Percentiles rank a stretch among this genome's conserved stretches.
Evolutionary conservation across 2,329 filamentous ascomycete genomes (phyloP).

Genomic region (Fusarium sp.): DNA sequence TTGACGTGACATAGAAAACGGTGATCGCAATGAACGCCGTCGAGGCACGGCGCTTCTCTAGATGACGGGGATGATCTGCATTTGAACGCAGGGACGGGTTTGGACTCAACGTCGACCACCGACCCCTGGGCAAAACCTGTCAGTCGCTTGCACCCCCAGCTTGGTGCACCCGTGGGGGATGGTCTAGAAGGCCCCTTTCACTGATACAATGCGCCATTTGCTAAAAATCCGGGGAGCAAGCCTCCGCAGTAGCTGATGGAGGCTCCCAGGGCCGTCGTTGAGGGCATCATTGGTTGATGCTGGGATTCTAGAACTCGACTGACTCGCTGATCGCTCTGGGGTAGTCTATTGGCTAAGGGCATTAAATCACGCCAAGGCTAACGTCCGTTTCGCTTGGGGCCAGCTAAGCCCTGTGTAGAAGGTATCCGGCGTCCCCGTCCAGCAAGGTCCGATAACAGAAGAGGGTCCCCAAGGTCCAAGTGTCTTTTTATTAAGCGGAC

Average conservation of each 20-base stretch:
- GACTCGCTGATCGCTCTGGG: background rate
- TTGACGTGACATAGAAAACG: constrained; percentile 1
- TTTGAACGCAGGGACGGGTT: constrained; percentile 24
- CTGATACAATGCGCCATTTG: background rate
- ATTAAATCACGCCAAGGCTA: background rate
- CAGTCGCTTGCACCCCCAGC: background rate
- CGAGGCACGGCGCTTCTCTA: background rate
- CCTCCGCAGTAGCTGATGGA: background rate
- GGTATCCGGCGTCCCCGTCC: background rate
- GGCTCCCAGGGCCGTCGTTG: background rate
- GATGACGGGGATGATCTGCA: constrained; percentile 30
- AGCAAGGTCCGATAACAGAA: background rate
- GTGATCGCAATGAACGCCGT: background rate
- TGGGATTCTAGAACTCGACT: background rate
- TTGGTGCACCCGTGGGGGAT: background rate
- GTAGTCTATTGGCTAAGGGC: background rate
- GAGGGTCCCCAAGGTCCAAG: background rate
- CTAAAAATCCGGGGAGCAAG: constrained; percentile 1
- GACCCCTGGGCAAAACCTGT: background rate
- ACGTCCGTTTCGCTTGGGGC: background rate
- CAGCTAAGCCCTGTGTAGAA: constrained; percentile 1
- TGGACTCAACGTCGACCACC: background rate
- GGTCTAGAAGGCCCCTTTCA: background rate
- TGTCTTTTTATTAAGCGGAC: background rate
- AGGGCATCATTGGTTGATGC: background rate